These are phyloP conservation scores for Allium cepa DNA, from an alignment of 106 monocot species.

Conservation along the genomic window DNA sequence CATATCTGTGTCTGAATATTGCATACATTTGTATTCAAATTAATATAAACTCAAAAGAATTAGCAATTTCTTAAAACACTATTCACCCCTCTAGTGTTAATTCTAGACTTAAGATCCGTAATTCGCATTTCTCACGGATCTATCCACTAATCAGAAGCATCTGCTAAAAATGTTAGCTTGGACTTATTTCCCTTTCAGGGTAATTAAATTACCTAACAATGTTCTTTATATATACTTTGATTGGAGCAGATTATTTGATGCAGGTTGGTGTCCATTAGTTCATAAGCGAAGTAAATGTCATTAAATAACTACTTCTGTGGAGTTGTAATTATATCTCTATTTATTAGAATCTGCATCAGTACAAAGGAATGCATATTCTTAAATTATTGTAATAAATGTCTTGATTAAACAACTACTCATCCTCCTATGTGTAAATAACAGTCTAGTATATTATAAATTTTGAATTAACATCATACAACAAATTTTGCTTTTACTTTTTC, in stretches of 20 bases:
- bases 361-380: not conserved
- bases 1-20: no score
- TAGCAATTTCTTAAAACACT: no score
- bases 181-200: not conserved
- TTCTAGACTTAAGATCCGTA: no score
- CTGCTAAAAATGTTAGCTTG: no score
- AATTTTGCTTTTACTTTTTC: not conserved
- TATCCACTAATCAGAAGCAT: no score
- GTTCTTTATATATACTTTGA: slow-evolving; percentile 20
- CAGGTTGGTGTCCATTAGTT: slow-evolving; percentile 26
- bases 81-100: no score
- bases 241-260: slow-evolving; percentile 29
- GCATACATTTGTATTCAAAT: no score
- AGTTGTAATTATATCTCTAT: slow-evolving; percentile 25
- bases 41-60: no score
- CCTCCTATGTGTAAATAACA: not conserved
- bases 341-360: slow-evolving; percentile 15
- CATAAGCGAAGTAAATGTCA: slow-evolving; percentile 23
- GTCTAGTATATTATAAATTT: not conserved
- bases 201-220: slow-evolving; percentile 17
- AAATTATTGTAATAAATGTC: not conserved
- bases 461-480: not conserved
- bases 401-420: not conserved
- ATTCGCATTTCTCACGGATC: no score
- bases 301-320: slow-evolving; percentile 15